Evolutionary conservation across 2,329 filamentous ascomycete species (phyloP).

Genomic region (Mycosphaerelloides madeirae): DNA sequence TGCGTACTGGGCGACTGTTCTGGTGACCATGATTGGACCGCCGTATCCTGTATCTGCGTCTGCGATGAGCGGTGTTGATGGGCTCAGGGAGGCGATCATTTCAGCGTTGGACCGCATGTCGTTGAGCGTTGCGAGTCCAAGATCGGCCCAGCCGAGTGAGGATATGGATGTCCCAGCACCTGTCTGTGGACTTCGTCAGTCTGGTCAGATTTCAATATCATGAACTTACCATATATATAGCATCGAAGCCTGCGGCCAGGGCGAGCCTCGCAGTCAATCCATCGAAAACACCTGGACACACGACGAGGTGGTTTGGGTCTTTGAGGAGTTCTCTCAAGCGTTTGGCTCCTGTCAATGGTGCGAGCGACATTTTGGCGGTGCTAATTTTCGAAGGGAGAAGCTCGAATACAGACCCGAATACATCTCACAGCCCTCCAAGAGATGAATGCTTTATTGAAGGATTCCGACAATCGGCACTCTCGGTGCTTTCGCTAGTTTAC

Average conservation of each 20-base stretch:
- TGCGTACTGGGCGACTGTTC: conserved; percentile 38
- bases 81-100: conserved; percentile 20
- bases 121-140: conserved; percentile 15
- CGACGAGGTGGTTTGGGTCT: conserved; percentile 38
- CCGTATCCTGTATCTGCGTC: conserved; percentile 25
- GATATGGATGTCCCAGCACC: conserved; percentile 22
- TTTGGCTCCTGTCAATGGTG: conserved; percentile 4
- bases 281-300: conserved; percentile 61
- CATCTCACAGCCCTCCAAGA: too few species aligned
- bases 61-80: conserved; percentile 17
- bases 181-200: conserved; percentile 11
- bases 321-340: conserved; percentile 11
- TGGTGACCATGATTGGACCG: conserved; percentile 47
- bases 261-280: conserved; percentile 57
- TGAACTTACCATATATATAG: conserved; percentile 46
- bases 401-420: too few species aligned
- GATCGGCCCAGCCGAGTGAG: conserved; percentile 18
- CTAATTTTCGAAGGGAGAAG: too few species aligned
- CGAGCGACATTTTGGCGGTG: conserved; percentile 1
- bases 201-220: neutral
- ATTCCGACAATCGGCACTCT: neutral
- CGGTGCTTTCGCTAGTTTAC: neutral
- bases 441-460: too few species aligned
- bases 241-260: conserved; percentile 45
- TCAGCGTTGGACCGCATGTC: conserved; percentile 21